Base-by-base conservation (phyloP, 768 basidiomycete species). In the Suillus ampliporus region DNA sequence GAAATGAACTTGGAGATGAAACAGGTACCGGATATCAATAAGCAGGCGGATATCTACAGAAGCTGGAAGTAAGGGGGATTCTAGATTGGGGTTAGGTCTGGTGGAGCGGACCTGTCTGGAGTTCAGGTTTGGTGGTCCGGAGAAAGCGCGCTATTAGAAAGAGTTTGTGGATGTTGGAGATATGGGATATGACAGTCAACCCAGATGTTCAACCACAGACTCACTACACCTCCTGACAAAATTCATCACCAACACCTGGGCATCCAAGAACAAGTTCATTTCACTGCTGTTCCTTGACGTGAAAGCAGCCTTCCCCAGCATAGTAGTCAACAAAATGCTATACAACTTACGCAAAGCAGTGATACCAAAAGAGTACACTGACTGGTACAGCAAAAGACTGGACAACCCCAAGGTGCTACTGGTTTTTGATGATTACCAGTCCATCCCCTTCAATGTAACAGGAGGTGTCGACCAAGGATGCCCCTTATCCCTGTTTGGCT, bases 381-480 rank as follows among this genome's bases (percentile, higher is more conserved):
- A 47, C 5, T 64, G 51, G 43, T 60, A 54, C 6, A 7, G 41
- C 46, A 10, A 14, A 3, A 17, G 17, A 5, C 58, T 60, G n/a
- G n/a, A n/a, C n/a, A n/a, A n/a, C n/a, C n/a, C n/a, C n/a, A n/a
- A n/a, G n/a, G n/a, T n/a, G n/a, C n/a, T n/a, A n/a, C n/a, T n/a
- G n/a, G n/a, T n/a, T n/a, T 74, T 77, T 23, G 71, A 77, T 34
- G 68, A 76, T 43, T 71, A 58, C 60, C 46, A 15, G 0, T 72
- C 73, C 0, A 35, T 56, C 1, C 63, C 44, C 0, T 70, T 74
- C 43, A 54, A 43, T 1, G 68, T 76, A 0, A 35, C 34, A 4
- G 67, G 64, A 15, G 72, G 76, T 0, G 63, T 75, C 1, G 73
- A 72, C 52, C 76, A 78, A 60, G 78, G 77, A 0, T 73, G 69